Conservation (phyloP, 2,329 filamentous ascomycete genomes). For the Calonectria henricotiae region DNA sequence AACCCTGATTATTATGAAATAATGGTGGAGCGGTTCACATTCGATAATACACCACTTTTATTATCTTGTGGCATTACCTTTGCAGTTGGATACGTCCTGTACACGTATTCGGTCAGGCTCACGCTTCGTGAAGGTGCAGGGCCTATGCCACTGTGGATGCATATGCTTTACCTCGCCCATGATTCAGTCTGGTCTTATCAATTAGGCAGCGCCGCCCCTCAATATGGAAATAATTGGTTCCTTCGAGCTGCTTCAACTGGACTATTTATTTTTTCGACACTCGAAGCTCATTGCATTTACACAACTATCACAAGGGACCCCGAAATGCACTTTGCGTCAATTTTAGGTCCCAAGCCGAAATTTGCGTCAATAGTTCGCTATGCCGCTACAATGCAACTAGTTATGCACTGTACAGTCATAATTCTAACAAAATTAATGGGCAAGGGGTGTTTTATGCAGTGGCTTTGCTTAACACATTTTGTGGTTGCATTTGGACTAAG, state of each 20-base stretch:
- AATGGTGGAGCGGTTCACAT: not conserved
- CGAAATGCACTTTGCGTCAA: not conserved
- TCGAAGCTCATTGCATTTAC: slow-evolving; percentile 26
- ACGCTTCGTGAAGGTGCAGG: slow-evolving; percentile 27
- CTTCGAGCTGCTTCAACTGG: not conserved
- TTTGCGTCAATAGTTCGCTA: not conserved
- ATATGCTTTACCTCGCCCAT: slow-evolving; percentile 27
- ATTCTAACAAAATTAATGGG: slow-evolving; percentile 23
- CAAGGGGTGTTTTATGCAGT: slow-evolving; percentile 25
- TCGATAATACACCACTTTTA: slow-evolving; percentile 16
- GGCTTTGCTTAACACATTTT: slow-evolving; percentile 28
- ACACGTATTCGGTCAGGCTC: slow-evolving; percentile 30
- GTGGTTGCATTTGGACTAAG: slow-evolving; percentile 32
- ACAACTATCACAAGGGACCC: slow-evolving; percentile 5
- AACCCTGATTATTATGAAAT: slow-evolving; percentile 3
- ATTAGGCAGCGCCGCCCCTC: not conserved
- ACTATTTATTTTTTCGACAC: slow-evolving; percentile 16
- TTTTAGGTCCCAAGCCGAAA: not conserved
- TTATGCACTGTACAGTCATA: slow-evolving; percentile 17
- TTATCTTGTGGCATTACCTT: not conserved
- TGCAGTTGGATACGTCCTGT: slow-evolving; percentile 23
- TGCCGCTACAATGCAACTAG: not conserved
- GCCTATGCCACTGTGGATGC: slow-evolving; percentile 36
- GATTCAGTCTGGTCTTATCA: slow-evolving; percentile 21
- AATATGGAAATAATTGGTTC: slow-evolving; percentile 28